Evolutionary conservation across 1,284 basidiomycete species (phyloP).

Genomic region (Ceratobasidium sp.): DNA sequence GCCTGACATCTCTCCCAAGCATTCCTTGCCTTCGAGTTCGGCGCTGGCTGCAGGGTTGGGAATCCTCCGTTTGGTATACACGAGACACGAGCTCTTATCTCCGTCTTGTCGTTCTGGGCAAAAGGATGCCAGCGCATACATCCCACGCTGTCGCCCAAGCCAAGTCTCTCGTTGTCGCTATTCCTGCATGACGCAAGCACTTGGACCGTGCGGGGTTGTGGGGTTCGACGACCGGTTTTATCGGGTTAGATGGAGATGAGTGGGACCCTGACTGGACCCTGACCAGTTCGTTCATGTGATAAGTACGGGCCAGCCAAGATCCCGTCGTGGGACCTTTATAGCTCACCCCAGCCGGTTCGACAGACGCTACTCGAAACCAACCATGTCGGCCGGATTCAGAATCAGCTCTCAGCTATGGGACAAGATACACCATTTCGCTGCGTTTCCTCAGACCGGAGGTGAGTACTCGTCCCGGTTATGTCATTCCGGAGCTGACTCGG

Average conservation of each 20-base stretch:
- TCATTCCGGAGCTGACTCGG: background rate
- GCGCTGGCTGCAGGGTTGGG: background rate
- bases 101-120: constrained; percentile 2
- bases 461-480: constrained; percentile 46
- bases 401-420: constrained; percentile 88
- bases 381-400: constrained; percentile 56
- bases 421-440: constrained; percentile 92
- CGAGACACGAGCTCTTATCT: background rate
- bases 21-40: background rate
- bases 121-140: constrained; percentile 7
- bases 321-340: constrained; percentile 19
- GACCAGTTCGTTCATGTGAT: background rate
- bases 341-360: background rate
- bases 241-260: background rate
- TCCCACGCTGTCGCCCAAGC: background rate
- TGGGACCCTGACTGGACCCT: background rate
- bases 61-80: background rate
- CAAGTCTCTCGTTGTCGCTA: background rate
- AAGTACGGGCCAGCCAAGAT: constrained; percentile 1
- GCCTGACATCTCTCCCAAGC: background rate
- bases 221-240: constrained; percentile 15
- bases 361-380: background rate
- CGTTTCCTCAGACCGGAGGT: constrained; percentile 93
- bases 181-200: background rate
- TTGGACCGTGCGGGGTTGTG: background rate